phyloP scores from a whole-genome alignment of 192 early-diverging fungal genomes.

The Phlyctochytrium bullatum region DNA sequence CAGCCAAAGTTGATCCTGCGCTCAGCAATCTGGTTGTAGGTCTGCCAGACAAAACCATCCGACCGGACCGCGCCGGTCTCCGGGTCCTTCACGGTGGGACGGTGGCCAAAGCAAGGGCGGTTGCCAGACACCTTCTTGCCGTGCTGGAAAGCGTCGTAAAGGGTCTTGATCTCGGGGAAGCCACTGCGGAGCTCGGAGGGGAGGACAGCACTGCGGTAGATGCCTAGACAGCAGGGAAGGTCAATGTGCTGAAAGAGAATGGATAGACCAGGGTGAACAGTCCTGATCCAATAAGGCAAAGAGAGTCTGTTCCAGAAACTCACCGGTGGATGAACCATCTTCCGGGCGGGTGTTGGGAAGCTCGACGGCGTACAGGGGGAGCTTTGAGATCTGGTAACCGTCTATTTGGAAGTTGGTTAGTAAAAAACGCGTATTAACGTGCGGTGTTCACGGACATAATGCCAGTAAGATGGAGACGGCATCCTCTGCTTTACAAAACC shows the following conservation, averaged over 20 bases:
- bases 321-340: conserved; percentile 23
- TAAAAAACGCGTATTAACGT: too few species aligned
- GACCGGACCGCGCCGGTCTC: conserved; percentile 30
- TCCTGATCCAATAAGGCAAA: neutral
- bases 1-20: conserved; percentile 40
- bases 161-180: conserved; percentile 45
- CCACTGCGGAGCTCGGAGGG: conserved; percentile 31
- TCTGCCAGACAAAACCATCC: conserved; percentile 34
- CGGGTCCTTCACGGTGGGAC: conserved; percentile 28
- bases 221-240: conserved; percentile 15
- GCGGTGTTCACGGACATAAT: too few species aligned
- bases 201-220: conserved; percentile 41
- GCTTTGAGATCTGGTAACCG: conserved; percentile 13
- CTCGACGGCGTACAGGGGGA: conserved; percentile 18
- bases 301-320: neutral
- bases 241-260: neutral
- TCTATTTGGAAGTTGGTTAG: conserved; percentile 2
- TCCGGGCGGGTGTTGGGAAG: conserved; percentile 13
- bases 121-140: conserved; percentile 24
- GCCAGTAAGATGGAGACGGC: too few species aligned
- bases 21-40: conserved; percentile 33
- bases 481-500: too few species aligned
- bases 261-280: neutral
- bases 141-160: conserved; percentile 43
- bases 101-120: conserved; percentile 34